phyloP scores from a whole-genome alignment of 2,329 filamentous ascomycete genomes.

The Cordyceps militaris region DNA sequence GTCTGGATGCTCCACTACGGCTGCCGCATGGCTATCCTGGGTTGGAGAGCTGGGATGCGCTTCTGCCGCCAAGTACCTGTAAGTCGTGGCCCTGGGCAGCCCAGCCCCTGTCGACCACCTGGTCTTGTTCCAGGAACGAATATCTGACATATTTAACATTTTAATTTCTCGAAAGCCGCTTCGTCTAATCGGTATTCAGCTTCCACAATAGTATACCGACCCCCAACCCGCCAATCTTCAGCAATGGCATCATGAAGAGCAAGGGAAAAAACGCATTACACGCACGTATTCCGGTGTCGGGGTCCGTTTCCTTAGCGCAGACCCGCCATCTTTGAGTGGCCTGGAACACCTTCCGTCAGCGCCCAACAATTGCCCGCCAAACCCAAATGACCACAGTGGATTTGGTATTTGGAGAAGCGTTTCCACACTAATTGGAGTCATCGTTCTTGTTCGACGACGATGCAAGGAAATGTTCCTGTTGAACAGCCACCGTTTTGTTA shows the following conservation, averaged over 20 bases:
- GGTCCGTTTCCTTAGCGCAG: neutral
- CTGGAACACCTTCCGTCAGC: neutral
- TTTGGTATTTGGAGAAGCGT: slow-evolving; percentile 2
- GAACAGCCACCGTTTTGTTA: neutral
- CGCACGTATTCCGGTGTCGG: slow-evolving; percentile 8
- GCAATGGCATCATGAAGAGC: neutral
- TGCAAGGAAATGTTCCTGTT: neutral
- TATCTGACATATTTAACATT: neutral
- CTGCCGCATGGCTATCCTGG: slow-evolving; percentile 6
- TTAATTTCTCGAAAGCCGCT: neutral
- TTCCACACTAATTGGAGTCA: slow-evolving; percentile 9
- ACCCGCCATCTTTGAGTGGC: neutral
- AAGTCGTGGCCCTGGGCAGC: neutral
- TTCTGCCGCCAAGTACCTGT: neutral
- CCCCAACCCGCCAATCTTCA: neutral
- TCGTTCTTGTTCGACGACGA: neutral
- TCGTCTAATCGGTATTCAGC: too few species aligned
- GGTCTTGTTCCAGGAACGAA: neutral
- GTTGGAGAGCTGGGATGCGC: neutral
- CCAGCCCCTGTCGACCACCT: neutral
- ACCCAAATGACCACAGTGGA: neutral
- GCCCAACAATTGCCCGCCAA: slow-evolving; percentile 4
- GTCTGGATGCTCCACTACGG: neutral
- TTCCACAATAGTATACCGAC: neutral
- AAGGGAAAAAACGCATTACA: neutral